phyloP scores from a whole-genome alignment of 2,329 filamentous ascomycete genomes.

The Apiospora phragmitis region DNA sequence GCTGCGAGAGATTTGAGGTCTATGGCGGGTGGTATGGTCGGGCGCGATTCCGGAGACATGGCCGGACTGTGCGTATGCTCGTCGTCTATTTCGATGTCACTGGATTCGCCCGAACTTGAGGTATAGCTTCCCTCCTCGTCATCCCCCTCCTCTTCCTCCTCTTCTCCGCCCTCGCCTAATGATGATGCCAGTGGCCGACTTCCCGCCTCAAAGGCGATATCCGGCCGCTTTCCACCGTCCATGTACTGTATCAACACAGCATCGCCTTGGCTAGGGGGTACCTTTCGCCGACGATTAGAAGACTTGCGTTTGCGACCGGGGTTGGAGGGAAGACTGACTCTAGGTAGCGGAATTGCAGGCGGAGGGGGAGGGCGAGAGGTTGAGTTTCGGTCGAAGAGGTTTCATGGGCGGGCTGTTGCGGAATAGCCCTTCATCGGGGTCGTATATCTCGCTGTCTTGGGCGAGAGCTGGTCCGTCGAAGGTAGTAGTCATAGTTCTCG shows the following conservation, averaged over 20 bases:
- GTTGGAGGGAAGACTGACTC: conserved; percentile 43
- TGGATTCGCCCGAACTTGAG: conserved; percentile 13
- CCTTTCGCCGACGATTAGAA: conserved; percentile 55
- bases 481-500: conserved; percentile 35
- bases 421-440: conserved; percentile 48
- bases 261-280: conserved; percentile 60
- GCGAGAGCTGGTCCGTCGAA: conserved; percentile 26
- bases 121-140: conserved; percentile 3
- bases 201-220: conserved; percentile 62
- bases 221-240: conserved; percentile 62
- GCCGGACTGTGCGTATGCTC: conserved; percentile 26
- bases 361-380: conserved; percentile 53
- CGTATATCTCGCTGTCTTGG: conserved; percentile 41
- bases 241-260: conserved; percentile 67
- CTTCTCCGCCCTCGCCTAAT: conserved; percentile 40
- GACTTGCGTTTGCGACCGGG: conserved; percentile 42
- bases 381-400: conserved; percentile 44
- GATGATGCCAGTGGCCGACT: conserved; percentile 51
- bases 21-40: conserved; percentile 14
- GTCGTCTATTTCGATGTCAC: background rate
- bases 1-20: conserved; percentile 14
- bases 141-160: conserved; percentile 24
- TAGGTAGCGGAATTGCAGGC: conserved; percentile 43
- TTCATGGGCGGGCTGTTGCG: conserved; percentile 41
- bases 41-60: conserved; percentile 30